A percentile compares a stretch with the other conserved stretches of the same genome.
phyloP scores from a whole-genome alignment of 345 rosid genomes.

The Salix koriyanagi region DNA sequence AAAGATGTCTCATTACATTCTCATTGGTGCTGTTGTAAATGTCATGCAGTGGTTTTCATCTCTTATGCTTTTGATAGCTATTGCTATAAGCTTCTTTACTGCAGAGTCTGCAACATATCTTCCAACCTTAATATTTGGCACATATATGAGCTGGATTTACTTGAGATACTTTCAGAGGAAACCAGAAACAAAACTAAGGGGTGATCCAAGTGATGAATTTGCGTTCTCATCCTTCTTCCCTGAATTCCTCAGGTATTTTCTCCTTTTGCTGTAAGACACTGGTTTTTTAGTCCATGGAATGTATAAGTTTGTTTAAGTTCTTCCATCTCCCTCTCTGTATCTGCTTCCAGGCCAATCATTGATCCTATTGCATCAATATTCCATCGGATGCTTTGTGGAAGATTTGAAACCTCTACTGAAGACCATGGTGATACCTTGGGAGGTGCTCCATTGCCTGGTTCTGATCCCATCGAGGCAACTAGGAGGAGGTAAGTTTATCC shows the following conservation, averaged over 20 bases:
- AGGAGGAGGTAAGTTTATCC: slow-evolving; percentile 67
- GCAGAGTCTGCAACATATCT: slow-evolving; percentile 67
- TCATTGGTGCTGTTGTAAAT: slow-evolving; percentile 14
- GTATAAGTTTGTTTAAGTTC: slow-evolving; percentile 1
- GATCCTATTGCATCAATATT: slow-evolving; percentile 78
- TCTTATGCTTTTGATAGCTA: slow-evolving; percentile 55
- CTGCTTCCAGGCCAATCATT: slow-evolving; percentile 61
- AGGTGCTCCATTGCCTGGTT: slow-evolving; percentile 78
- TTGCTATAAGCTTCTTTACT: slow-evolving; percentile 71
- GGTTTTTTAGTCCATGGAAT: not conserved
- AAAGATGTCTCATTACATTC: slow-evolving; percentile 15
- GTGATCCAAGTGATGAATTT: slow-evolving; percentile 95
- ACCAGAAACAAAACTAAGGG: slow-evolving; percentile 82
- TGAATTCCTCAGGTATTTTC: slow-evolving; percentile 66
- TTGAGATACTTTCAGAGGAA: slow-evolving; percentile 82
- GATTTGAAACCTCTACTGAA: slow-evolving; percentile 44
- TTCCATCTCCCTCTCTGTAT: slow-evolving; percentile 6
- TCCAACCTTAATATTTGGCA: slow-evolving; percentile 86
- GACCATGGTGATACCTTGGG: slow-evolving; percentile 50
- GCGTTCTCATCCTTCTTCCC: slow-evolving; percentile 92
- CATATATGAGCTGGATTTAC: slow-evolving; percentile 90
- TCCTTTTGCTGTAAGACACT: not conserved
- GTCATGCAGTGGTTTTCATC: slow-evolving; percentile 92
- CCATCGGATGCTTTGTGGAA: slow-evolving; percentile 82
- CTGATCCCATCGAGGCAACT: slow-evolving; percentile 91